Conservation (phyloP, 495 filamentous ascomycete species). For the Talaromyces thailandensis region DNA sequence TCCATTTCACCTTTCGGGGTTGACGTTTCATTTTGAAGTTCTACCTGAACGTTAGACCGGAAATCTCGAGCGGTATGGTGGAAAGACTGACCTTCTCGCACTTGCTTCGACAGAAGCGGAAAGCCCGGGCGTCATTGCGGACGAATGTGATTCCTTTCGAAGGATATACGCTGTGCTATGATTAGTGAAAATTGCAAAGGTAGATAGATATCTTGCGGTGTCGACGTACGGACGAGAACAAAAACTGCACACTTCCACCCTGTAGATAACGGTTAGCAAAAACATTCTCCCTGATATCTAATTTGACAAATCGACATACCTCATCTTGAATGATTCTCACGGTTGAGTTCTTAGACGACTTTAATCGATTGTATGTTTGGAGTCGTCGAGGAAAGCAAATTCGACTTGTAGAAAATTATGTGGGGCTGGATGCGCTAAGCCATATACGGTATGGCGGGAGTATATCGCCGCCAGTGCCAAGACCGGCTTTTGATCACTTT, state of each 20-base stretch:
- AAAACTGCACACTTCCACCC: conserved; percentile 87
- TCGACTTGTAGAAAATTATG: conserved; percentile 5
- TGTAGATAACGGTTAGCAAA: conserved; percentile 12
- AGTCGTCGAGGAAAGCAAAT: not conserved
- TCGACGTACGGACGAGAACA: conserved; percentile 47
- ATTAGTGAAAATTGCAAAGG: not conserved
- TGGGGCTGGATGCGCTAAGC: not conserved
- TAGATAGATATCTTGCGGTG: not conserved
- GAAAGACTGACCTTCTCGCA: conserved; percentile 7
- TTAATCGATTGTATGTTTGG: not conserved
- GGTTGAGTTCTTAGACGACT: not conserved
- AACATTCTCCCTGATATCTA: not conserved
- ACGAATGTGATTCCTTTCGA: conserved; percentile 84
- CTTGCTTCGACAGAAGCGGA: conserved; percentile 32
- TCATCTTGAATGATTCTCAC: not conserved
- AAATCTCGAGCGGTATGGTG: conserved; percentile 55
- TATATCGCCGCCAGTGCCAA: conserved; percentile 1
- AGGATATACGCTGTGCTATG: conserved; percentile 47
- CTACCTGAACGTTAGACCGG: conserved; percentile 38
- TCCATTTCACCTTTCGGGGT: conserved; percentile 80
- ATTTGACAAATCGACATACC: not conserved
- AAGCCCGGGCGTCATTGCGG: conserved; percentile 68
- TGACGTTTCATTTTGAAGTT: conserved; percentile 99
- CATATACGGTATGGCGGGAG: not conserved
- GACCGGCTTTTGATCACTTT: not conserved